These are phyloP conservation scores for Cercospora sp. DNA, from an alignment of 2,329 filamentous ascomycete genomes.

Conservation along the genomic window DNA sequence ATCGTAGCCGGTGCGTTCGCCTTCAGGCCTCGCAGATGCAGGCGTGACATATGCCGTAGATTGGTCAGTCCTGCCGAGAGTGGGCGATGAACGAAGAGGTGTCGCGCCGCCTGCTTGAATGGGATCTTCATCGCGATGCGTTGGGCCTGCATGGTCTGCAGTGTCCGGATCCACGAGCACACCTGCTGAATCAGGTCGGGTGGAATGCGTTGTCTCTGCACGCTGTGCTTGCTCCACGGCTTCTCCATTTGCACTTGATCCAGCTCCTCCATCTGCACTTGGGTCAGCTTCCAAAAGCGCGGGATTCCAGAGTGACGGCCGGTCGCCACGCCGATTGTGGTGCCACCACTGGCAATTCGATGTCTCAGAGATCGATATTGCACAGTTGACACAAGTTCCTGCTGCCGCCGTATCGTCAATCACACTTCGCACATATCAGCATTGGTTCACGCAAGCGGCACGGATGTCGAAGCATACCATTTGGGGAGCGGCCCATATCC, in stretches of 20 bases:
- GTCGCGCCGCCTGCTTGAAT: background rate
- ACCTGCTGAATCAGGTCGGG: background rate
- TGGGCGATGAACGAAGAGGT: background rate
- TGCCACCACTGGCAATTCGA: constrained; percentile 1
- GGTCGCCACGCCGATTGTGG: background rate
- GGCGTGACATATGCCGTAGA: background rate
- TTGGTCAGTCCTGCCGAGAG: background rate
- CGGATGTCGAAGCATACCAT: background rate
- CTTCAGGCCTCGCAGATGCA: background rate
- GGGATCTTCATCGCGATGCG: background rate
- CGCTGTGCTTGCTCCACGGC: background rate
- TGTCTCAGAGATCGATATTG: background rate
- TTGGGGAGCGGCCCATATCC: background rate
- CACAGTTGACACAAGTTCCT: constrained; percentile 5
- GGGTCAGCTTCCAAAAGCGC: background rate
- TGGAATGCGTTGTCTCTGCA: background rate
- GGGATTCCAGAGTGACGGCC: constrained; percentile 1
- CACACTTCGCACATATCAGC: background rate
- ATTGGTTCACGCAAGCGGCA: background rate
- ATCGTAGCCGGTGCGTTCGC: background rate
- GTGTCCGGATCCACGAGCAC: background rate
- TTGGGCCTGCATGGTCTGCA: background rate
- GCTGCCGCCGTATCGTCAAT: background rate
- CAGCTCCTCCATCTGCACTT: background rate
- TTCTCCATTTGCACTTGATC: background rate